These are phyloP conservation scores for Thalassiosira profunda DNA, from an alignment of 108 stramenopile genomes.

Conservation along the genomic window DNA sequence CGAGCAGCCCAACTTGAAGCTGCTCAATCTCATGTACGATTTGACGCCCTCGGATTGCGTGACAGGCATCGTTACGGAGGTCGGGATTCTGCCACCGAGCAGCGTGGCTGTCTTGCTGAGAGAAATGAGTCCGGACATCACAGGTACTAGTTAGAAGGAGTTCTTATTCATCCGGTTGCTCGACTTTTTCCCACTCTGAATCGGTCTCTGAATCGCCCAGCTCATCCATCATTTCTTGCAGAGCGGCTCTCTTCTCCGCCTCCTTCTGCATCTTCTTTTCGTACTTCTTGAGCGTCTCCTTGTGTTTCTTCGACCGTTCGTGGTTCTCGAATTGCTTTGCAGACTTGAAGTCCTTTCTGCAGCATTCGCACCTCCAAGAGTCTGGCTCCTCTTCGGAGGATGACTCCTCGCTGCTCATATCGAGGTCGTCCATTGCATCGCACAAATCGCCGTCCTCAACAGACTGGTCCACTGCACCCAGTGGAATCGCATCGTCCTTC, in stretches of 20 bases:
- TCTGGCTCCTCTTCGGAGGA: conserved; percentile 74
- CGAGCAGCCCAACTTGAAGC: conserved; percentile 56
- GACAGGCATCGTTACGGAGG: conserved; percentile 96
- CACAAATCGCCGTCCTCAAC: background rate
- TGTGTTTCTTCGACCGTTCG: conserved; percentile 89
- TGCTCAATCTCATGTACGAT: conserved; percentile 96
- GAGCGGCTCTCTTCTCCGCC: conserved; percentile 24
- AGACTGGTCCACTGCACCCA: background rate
- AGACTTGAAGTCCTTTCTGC: conserved; percentile 88
- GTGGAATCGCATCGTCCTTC: conserved; percentile 3
- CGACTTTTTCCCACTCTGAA: no score
- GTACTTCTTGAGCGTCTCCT: conserved; percentile 79
- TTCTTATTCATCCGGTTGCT: no score
- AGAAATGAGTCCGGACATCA: conserved; percentile 91
- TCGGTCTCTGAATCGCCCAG: no score
- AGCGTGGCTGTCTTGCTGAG: conserved; percentile 96
- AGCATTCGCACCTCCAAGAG: conserved; percentile 83
- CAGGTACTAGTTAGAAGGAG: no score
- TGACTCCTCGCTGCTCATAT: conserved; percentile 24
- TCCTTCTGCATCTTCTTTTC: conserved; percentile 57
- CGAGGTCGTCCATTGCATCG: background rate
- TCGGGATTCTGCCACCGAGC: conserved; percentile 97
- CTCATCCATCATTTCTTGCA: conserved; percentile 35
- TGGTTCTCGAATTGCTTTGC: conserved; percentile 90
- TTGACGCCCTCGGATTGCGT: conserved; percentile 97